Evolutionary conservation across 1,139 yeast species (phyloP).

Genomic region (Kurtzmaniella quercitrusa): DNA sequence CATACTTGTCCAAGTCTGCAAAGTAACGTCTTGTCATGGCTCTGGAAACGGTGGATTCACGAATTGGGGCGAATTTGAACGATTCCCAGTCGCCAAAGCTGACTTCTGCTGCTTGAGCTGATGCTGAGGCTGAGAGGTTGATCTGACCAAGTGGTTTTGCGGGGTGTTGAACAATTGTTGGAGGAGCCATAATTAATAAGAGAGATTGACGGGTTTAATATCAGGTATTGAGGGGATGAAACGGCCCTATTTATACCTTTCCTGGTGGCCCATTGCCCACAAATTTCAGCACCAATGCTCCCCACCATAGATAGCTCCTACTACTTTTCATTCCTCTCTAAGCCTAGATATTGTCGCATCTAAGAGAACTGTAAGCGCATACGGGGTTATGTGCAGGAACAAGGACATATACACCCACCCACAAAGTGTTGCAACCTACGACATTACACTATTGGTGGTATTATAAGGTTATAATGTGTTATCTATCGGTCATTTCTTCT

Average conservation of each 20-base stretch:
- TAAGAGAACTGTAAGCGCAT: conserved; percentile 11
- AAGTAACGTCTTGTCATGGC: conserved; percentile 80
- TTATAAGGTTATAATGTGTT: neutral
- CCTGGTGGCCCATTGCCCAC: neutral
- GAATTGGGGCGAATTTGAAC: conserved; percentile 66
- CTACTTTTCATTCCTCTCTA: neutral
- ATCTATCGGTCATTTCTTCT: conserved; percentile 17
- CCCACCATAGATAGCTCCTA: neutral
- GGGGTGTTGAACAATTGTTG: conserved; percentile 24
- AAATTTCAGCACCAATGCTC: no score
- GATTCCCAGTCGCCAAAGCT: conserved; percentile 58
- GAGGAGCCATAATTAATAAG: conserved; percentile 29
- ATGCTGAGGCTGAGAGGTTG: conserved; percentile 4
- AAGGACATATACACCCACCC: no score
- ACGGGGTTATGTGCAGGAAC: conserved; percentile 8
- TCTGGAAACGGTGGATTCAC: conserved; percentile 78
- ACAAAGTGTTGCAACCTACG: neutral
- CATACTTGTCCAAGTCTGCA: conserved; percentile 67
- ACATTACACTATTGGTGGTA: neutral
- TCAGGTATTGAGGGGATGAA: neutral
- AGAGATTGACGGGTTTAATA: neutral
- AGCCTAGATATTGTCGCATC: conserved; percentile 6
- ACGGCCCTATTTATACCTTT: neutral
- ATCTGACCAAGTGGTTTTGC: conserved; percentile 14
- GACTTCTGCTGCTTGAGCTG: conserved; percentile 12